Conservation (phyloP, 2,329 filamentous ascomycete species). For the Calonectria crousiana region DNA sequence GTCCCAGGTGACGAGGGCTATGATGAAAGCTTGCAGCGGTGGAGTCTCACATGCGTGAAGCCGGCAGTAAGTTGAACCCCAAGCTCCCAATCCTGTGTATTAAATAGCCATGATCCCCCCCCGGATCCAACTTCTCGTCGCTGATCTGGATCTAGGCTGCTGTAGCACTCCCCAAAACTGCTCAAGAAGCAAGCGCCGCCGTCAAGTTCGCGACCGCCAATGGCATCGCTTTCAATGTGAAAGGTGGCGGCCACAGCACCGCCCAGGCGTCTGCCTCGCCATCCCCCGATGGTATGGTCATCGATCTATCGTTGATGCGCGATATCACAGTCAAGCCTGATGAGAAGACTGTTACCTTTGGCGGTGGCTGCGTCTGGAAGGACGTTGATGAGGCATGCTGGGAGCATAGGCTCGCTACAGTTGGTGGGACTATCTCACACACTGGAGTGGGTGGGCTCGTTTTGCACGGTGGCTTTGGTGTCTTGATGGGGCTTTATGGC, state of each 20-base stretch:
- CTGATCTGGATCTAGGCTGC: slow-evolving; percentile 51
- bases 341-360: slow-evolving; percentile 59
- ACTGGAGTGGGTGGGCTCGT: slow-evolving; percentile 72
- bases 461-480: slow-evolving; percentile 70
- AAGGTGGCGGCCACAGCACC: slow-evolving; percentile 69
- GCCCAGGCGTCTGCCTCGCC: slow-evolving; percentile 56
- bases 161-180: slow-evolving; percentile 56
- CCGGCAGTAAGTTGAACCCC: slow-evolving; percentile 42
- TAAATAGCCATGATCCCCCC: too few relatives aligned
- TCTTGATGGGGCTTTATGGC: slow-evolving; percentile 66
- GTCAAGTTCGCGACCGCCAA: slow-evolving; percentile 59
- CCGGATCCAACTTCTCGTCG: not conserved
- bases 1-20: slow-evolving; percentile 50
- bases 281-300: slow-evolving; percentile 65
- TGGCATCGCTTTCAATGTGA: slow-evolving; percentile 63
- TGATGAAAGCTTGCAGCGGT: slow-evolving; percentile 50
- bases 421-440: slow-evolving; percentile 72
- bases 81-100: not conserved
- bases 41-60: slow-evolving; percentile 53
- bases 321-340: slow-evolving; percentile 60
- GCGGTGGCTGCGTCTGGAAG: slow-evolving; percentile 65
- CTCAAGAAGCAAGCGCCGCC: slow-evolving; percentile 55
- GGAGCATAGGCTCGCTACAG: slow-evolving; percentile 65
- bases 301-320: slow-evolving; percentile 66
- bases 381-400: slow-evolving; percentile 66